Percentiles rank a stretch among this genome's conserved stretches.
Evolutionary conservation across 495 filamentous ascomycete species (phyloP).

Genomic region (Chaetomium cochliodes): DNA sequence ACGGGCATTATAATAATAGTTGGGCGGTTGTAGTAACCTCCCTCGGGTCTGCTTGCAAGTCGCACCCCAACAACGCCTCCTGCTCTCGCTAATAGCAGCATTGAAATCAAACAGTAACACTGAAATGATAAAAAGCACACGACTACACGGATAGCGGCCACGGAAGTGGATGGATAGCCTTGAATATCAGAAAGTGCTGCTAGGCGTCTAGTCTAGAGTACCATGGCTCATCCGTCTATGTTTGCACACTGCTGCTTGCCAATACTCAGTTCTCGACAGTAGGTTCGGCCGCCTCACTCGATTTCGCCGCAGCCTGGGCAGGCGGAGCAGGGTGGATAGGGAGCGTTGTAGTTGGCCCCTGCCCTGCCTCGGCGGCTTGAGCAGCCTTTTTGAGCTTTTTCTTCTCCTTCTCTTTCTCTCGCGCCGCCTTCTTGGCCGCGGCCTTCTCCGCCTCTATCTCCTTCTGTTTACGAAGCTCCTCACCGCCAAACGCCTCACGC

Average conservation of each 20-base stretch:
- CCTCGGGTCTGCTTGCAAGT: no score
- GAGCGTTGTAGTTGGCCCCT: constrained; percentile 15
- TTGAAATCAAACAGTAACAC: no score
- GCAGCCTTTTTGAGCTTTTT: constrained; percentile 34
- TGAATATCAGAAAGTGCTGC: constrained; percentile 10
- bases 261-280: not conserved
- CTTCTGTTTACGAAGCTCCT: constrained; percentile 50
- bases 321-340: constrained; percentile 18
- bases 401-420: constrained; percentile 34
- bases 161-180: not conserved
- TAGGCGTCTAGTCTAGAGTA: constrained; percentile 16
- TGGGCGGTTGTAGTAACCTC: no score
- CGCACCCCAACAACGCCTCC: no score
- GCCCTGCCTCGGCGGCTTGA: constrained; percentile 21
- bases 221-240: not conserved
- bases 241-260: not conserved
- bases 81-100: no score
- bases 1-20: no score
- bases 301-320: constrained; percentile 1
- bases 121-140: no score
- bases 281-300: constrained; percentile 1
- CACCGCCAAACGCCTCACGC: constrained; percentile 76
- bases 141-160: no score
- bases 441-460: constrained; percentile 31
- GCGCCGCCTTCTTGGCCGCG: constrained; percentile 30